Evolutionary conservation across 208 protist species (phyloP).

Genomic region (Herpetomonas tarakana): DNA sequence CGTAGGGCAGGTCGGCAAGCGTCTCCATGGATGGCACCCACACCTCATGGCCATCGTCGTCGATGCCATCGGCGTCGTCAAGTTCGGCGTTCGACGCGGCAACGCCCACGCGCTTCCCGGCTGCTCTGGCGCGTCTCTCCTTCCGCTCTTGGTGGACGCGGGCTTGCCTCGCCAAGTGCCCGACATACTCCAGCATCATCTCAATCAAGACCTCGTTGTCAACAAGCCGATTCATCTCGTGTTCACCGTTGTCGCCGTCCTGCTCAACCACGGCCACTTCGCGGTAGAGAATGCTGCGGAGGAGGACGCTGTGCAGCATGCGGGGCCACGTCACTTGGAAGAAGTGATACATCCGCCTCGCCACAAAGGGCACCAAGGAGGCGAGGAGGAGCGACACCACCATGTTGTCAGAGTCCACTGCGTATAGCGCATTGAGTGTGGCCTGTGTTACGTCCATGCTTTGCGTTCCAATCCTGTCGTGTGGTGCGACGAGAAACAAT

Average conservation of each 20-base stretch:
- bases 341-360: constrained; percentile 24
- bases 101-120: background rate
- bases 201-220: constrained; percentile 19
- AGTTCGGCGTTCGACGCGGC: background rate
- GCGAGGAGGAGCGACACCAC: constrained; percentile 31
- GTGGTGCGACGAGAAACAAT: no score
- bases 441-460: background rate
- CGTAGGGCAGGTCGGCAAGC: constrained; percentile 4
- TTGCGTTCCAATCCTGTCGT: no score
- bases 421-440: background rate
- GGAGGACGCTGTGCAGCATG: constrained; percentile 12
- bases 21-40: background rate
- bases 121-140: background rate
- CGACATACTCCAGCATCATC: constrained; percentile 20
- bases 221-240: background rate
- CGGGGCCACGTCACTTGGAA: constrained; percentile 46
- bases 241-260: background rate
- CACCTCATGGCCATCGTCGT: background rate
- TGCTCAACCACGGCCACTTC: constrained; percentile 6
- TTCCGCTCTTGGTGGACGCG: background rate
- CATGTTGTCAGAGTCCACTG: constrained; percentile 14
- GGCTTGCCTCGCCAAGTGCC: constrained; percentile 9
- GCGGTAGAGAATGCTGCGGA: constrained; percentile 19
- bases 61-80: background rate
- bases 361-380: constrained; percentile 32